Conservation (phyloP, 2,329 filamentous ascomycete genomes). For the Fusarium sp. region DNA sequence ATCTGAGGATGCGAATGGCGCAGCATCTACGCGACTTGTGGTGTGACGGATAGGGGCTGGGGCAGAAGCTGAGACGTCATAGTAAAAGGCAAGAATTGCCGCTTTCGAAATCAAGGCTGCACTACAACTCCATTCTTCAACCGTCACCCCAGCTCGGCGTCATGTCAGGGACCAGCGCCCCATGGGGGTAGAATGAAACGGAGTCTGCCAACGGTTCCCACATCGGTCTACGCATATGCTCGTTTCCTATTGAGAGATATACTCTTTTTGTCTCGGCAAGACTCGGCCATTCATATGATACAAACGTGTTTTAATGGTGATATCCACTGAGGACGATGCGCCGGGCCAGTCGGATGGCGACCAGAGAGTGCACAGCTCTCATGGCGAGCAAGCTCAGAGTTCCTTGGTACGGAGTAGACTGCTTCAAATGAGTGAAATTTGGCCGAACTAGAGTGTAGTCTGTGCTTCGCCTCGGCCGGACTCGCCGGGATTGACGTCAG, state of each 20-base stretch:
- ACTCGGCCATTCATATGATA: not conserved
- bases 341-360: conserved; percentile 33
- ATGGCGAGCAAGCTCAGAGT: not conserved
- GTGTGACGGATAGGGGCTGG: conserved; percentile 13
- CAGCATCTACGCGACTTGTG: conserved; percentile 17
- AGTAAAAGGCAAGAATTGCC: not conserved
- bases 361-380: conserved; percentile 9
- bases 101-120: conserved; percentile 29
- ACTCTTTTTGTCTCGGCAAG: conserved; percentile 7
- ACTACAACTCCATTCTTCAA: conserved; percentile 2
- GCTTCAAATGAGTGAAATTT: conserved; percentile 25
- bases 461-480: conserved; percentile 25
- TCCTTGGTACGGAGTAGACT: conserved; percentile 13
- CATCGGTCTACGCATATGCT: not conserved
- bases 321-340: conserved; percentile 1
- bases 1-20: conserved; percentile 12
- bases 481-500: conserved; percentile 38
- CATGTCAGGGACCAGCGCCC: conserved; percentile 13
- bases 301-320: not conserved
- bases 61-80: conserved; percentile 25
- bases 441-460: conserved; percentile 19
- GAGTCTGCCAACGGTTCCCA: conserved; percentile 5
- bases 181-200: conserved; percentile 31
- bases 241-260: not conserved
- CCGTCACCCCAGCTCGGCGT: no score